Evolutionary conservation across 305 asterid species (phyloP), one percentile per base, ranked within the genome.

Genomic region (Fraxinus platypoda): DNA sequence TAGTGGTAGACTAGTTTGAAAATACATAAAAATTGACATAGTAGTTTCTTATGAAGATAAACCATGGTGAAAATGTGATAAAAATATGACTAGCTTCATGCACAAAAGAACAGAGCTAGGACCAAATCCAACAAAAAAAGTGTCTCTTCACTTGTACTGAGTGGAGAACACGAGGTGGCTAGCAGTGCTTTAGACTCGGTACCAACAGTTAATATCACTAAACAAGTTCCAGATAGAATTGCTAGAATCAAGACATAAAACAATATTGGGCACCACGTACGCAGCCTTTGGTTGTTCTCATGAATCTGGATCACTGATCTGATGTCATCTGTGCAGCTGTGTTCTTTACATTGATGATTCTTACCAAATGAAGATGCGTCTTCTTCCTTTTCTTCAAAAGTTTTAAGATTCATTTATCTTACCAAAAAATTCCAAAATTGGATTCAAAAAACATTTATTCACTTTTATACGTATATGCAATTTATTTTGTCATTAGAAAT

Each of bases 301-400:
- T 62, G 72, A 23, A 62, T 62, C 59, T 75, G 76, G 81, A 76
- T 75, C 13, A 46, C 77, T 75, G 74, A 43, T 64, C 17, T 62
- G 33, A 25, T 25, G 72, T 62, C 7, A 62, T 28, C 72, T 8
- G 17, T 23, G 74, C 74, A 68, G 19, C 37, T 68, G 21, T 28
- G 21, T 68, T 68, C 38, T 68, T 26, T 68, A 28, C 37, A 68
- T 68, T 68, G 35, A 68, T 12, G 74, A 26, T n/a, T 57, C n/a
- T 52, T 68, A 46, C 59, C 64, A 71, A 34, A 57, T 15, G 66
- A 77, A 77, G 38, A 33, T 81, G 70, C 30, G 9, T 78, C 73
- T 25, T 68, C 68, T 64, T 78, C 41, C 26, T 54, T 74, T 35
- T 57, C 64, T 57, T 26, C 52, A 70, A 77, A 54, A 17, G 41